Evolutionary conservation across 2,329 filamentous ascomycete genomes (phyloP).

Genomic region (Curvularia spicifera): DNA sequence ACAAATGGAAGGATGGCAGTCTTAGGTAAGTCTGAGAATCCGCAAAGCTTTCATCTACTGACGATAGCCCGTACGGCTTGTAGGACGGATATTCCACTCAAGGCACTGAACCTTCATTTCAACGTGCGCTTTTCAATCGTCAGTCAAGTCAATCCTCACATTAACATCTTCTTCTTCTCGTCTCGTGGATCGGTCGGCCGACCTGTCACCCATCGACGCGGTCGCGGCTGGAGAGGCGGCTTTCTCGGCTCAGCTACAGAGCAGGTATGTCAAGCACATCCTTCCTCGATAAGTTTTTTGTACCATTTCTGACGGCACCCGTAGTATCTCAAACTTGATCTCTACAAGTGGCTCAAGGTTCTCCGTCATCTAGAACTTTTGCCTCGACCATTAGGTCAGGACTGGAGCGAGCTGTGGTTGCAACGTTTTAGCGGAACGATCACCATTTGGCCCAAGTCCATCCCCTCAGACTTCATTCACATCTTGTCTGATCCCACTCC

Average conservation of each 20-base stretch:
- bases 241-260: conserved; percentile 92
- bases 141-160: conserved; percentile 88
- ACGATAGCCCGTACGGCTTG: not conserved
- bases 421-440: conserved; percentile 94
- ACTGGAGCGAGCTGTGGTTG: conserved; percentile 96
- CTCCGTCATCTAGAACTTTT: conserved; percentile 90
- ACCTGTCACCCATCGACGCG: conserved; percentile 91
- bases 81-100: conserved; percentile 91
- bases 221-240: conserved; percentile 93
- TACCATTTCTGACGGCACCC: not conserved
- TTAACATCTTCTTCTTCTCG: conserved; percentile 98
- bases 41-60: not conserved
- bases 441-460: conserved; percentile 91
- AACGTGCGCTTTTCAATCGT: conserved; percentile 98
- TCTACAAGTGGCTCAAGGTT: conserved; percentile 97
- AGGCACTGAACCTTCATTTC: conserved; percentile 93
- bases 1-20: conserved; percentile 99
- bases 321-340: conserved; percentile 87
- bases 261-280: conserved; percentile 56
- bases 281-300: not conserved
- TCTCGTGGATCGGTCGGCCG: conserved; percentile 89
- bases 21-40: conserved; percentile 53
- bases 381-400: conserved; percentile 87
- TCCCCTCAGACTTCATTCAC: conserved; percentile 78
- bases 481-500: conserved; percentile 85